Percentiles rank a stretch among this genome's conserved stretches.
These are phyloP conservation scores for Medicago arabica DNA, from an alignment of 306 rosid species.

Conservation along the genomic window DNA sequence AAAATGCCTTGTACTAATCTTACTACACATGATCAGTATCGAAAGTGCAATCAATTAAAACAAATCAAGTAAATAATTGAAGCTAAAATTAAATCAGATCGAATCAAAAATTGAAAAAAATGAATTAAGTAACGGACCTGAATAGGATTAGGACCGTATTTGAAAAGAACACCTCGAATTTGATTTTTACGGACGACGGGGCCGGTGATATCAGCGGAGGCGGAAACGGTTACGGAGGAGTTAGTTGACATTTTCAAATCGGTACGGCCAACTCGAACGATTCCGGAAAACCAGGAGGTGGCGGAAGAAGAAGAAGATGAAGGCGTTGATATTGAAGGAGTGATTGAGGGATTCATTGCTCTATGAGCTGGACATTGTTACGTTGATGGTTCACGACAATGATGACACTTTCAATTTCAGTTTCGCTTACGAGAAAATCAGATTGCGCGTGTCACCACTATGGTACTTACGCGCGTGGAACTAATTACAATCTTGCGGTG, in stretches of 20 bases:
- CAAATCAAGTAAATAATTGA: neutral
- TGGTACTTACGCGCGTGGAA: neutral
- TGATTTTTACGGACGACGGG: conserved; percentile 78
- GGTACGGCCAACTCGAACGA: conserved; percentile 72
- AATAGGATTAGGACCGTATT: conserved; percentile 91
- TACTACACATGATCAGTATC: neutral
- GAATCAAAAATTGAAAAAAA: conserved; percentile 14
- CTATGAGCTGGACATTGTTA: neutral
- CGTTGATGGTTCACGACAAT: neutral
- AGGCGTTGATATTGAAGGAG: conserved; percentile 51
- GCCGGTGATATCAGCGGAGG: conserved; percentile 47
- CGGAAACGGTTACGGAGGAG: conserved; percentile 33
- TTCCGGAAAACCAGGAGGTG: conserved; percentile 87
- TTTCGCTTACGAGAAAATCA: neutral
- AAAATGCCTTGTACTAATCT: neutral
- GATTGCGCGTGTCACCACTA: neutral
- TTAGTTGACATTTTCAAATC: conserved; percentile 55
- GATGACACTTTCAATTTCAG: neutral
- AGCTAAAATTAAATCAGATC: neutral
- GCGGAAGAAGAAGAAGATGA: conserved; percentile 54
- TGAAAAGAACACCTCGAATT: conserved; percentile 82
- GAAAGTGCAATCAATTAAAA: neutral
- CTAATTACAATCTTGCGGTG: neutral
- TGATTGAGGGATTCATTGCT: conserved; percentile 67
- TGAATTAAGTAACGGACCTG: conserved; percentile 61